Conservation (phyloP, 1,284 basidiomycete genomes). For the Uromyces viciae-fabae region DNA sequence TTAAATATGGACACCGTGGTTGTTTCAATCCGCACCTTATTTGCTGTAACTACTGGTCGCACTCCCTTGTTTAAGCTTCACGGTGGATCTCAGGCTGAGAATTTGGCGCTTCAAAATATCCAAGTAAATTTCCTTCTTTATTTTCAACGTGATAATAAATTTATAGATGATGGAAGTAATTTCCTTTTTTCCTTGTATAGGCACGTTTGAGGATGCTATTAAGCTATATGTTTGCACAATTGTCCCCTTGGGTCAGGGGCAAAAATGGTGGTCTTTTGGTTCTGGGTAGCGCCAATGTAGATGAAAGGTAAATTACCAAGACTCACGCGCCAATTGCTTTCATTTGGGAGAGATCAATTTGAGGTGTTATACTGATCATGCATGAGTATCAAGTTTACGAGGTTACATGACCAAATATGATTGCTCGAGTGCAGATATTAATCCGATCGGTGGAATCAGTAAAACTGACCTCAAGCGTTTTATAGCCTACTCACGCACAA, state of each 20-base stretch:
- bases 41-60: conserved; percentile 24
- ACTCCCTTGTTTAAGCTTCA: conserved; percentile 38
- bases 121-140: conserved; percentile 12
- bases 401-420: conserved; percentile 45
- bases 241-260: conserved; percentile 42
- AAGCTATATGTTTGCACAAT: conserved; percentile 44
- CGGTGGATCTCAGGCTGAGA: conserved; percentile 34
- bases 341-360: no score
- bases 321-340: background rate
- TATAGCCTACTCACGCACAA: conserved; percentile 28
- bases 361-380: background rate
- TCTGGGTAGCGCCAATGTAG: conserved; percentile 42
- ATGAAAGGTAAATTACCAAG: conserved; percentile 33
- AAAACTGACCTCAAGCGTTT: conserved; percentile 44
- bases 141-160: background rate
- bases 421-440: conserved; percentile 44
- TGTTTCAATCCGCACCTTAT: conserved; percentile 29
- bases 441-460: conserved; percentile 44
- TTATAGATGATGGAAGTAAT: background rate
- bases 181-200: background rate
- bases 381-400: conserved; percentile 19
- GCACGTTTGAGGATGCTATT: conserved; percentile 44
- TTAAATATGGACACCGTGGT: conserved; percentile 42
- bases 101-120: conserved; percentile 45
- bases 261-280: conserved; percentile 36